A percentile compares a stretch with the other conserved stretches of the same genome.
These are phyloP conservation scores for Botryotinia convoluta DNA, from an alignment of 2,329 filamentous ascomycete species.

Conservation along the genomic window DNA sequence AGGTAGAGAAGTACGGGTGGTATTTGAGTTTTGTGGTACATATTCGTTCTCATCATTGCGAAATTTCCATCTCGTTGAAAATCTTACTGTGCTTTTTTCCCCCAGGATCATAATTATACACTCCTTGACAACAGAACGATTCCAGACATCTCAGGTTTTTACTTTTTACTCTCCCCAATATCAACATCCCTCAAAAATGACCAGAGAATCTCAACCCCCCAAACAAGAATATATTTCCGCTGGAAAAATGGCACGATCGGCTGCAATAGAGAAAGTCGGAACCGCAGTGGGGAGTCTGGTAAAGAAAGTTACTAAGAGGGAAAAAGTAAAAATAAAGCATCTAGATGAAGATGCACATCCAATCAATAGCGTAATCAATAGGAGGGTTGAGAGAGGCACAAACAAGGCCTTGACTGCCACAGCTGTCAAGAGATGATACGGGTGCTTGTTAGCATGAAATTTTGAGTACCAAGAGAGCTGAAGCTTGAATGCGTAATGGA, in stretches of 20 bases:
- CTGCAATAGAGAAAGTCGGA: background rate
- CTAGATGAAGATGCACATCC: background rate
- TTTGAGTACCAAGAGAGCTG: background rate
- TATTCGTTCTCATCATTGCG: rapidly evolving
- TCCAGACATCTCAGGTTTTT: rapidly evolving
- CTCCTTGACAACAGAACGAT: too few species aligned
- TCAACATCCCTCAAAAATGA: background rate
- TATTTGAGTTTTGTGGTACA: background rate
- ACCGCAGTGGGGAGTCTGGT: background rate
- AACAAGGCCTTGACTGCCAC: rapidly evolving
- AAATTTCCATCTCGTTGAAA: background rate
- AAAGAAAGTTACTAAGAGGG: background rate
- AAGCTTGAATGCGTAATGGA: background rate
- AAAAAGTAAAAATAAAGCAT: rapidly evolving
- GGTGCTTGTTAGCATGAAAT: too few species aligned
- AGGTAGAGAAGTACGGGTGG: background rate
- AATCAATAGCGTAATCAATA: background rate
- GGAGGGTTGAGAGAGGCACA: background rate
- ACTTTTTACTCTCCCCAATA: background rate
- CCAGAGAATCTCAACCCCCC: background rate
- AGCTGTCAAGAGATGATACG: background rate
- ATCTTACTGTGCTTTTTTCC: background rate
- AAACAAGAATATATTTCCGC: background rate
- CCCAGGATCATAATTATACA: background rate
- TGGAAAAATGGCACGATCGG: background rate